Base-by-base conservation (phyloP, 208 protist species). In the Crithidia thermophila region DNA sequence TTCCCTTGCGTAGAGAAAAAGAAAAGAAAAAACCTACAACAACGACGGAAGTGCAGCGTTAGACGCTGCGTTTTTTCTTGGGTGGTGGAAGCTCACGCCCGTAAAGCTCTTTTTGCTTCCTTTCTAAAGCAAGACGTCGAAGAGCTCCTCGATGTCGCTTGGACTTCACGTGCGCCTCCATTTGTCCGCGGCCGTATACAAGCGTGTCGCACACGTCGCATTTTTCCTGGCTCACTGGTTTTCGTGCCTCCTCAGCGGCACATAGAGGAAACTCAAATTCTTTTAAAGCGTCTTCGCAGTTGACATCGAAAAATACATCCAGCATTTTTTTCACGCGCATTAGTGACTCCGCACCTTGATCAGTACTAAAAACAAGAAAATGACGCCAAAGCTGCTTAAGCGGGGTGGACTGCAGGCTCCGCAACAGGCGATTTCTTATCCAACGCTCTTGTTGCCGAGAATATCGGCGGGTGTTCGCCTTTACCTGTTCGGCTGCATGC, bases 371-470 rank as follows among this genome's bases (percentile, higher is more conserved):
- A 2, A 40, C 21, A 16, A 64, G 20, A 57, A 75, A 69, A 53
- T 75, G 69, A 10, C 16, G 23, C 46, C 59, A 61, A 1, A 30
- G n/a, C 16, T 64, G 40, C 33, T 62, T 62, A 6, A 72, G 40
- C 57, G 77, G 57, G 14, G 77, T 62, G 0, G 67, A 57, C 10
- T 62, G 33, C 43, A 93, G 43, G 16, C 69, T 62, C 11, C 72
- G 64, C 23, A 86, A 34, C 61, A 96, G 79, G 33, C 88, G 81
- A 33, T 96, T 96, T 52, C 61, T 72, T 36, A 96, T 82, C 86
- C 87, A 96, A 27, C 79, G 79, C 23, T 79, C 67, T 62, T 96
- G 91, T 67, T 92, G 86, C 13, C 85, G 49, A 13, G 91, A 88
- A 51, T 96, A 96, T 23, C 83, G 77, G 25, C 77, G 77, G 7